Evolutionary conservation across 148 eudicot genomes (phyloP).

Genomic region (Chenopodium album): DNA sequence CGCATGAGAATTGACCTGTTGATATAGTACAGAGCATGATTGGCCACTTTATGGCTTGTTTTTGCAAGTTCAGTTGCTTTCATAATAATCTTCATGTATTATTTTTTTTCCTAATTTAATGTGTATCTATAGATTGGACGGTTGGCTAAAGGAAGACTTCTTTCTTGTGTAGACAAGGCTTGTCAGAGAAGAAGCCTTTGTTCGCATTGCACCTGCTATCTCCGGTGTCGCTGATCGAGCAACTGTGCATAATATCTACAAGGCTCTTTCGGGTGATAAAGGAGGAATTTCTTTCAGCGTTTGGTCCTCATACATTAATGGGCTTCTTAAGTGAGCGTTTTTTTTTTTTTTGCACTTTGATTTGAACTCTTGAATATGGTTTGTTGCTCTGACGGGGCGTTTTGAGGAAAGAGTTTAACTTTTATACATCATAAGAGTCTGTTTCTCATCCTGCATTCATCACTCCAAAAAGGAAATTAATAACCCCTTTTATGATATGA

Average conservation of each 20-base stretch:
- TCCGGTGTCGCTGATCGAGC: slow-evolving; percentile 87
- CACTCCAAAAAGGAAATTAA: too few species aligned
- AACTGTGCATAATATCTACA: slow-evolving; percentile 81
- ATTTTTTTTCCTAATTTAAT: neutral
- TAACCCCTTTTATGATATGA: neutral
- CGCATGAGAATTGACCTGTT: neutral
- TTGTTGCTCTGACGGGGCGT: neutral
- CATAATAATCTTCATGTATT: neutral
- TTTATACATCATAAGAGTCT: too few species aligned
- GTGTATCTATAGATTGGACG: slow-evolving; percentile 2
- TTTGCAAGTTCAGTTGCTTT: neutral
- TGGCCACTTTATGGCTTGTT: neutral
- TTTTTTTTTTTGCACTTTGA: slow-evolving; percentile 11
- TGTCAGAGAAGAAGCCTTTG: slow-evolving; percentile 76
- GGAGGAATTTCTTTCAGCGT: slow-evolving; percentile 58
- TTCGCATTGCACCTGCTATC: slow-evolving; percentile 85
- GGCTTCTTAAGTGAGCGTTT: slow-evolving; percentile 71
- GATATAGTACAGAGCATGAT: neutral
- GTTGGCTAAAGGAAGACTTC: slow-evolving; percentile 12
- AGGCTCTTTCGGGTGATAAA: slow-evolving; percentile 77
- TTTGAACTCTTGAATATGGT: neutral
- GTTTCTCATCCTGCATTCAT: too few species aligned
- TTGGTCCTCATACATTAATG: slow-evolving; percentile 75
- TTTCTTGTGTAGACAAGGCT: slow-evolving; percentile 53
- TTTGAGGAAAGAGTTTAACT: too few species aligned